These are phyloP conservation scores for Phtheirospermum japonicum DNA, from an alignment of 257 asterid species.

Conservation along the genomic window DNA sequence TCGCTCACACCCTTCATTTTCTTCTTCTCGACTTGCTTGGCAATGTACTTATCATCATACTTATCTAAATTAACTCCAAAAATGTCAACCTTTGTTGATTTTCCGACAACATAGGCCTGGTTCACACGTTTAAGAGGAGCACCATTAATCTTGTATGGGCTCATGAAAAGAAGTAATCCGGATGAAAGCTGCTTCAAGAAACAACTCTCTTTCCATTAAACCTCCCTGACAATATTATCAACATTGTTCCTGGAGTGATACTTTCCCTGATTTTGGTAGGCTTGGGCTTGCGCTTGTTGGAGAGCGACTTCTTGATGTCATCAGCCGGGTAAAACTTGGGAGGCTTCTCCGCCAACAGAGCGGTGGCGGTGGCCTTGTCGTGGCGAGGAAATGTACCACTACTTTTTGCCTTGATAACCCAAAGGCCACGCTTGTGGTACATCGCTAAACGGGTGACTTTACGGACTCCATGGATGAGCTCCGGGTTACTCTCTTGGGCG, in stretches of 20 bases:
- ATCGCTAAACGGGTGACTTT: background rate
- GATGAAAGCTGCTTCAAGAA: slow-evolving; percentile 53
- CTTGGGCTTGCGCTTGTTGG: slow-evolving; percentile 28
- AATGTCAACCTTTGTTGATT: too few species aligned
- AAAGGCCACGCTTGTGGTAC: slow-evolving; percentile 2
- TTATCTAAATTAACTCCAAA: too few species aligned
- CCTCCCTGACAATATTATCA: slow-evolving; percentile 48
- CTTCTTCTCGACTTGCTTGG: too few species aligned
- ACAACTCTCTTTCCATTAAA: slow-evolving; percentile 59
- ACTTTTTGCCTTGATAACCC: slow-evolving; percentile 14
- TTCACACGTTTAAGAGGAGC: slow-evolving; percentile 49
- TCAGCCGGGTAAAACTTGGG: too few species aligned
- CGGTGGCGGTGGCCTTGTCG: slow-evolving; percentile 4
- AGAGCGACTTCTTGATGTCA: slow-evolving; percentile 35
- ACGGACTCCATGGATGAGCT: background rate
- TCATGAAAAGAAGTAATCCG: slow-evolving; percentile 43
- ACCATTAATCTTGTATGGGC: slow-evolving; percentile 53
- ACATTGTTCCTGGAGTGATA: slow-evolving; percentile 43
- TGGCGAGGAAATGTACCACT: slow-evolving; percentile 1
- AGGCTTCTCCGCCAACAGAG: background rate
- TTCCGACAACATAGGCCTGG: too few species aligned
- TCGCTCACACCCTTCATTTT: slow-evolving; percentile 52
- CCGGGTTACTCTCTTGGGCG: background rate
- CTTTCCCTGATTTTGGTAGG: slow-evolving; percentile 54
- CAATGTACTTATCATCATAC: too few species aligned